Conservation (phyloP, 306 rosid genomes). For the Casuarina cunninghamiana region DNA sequence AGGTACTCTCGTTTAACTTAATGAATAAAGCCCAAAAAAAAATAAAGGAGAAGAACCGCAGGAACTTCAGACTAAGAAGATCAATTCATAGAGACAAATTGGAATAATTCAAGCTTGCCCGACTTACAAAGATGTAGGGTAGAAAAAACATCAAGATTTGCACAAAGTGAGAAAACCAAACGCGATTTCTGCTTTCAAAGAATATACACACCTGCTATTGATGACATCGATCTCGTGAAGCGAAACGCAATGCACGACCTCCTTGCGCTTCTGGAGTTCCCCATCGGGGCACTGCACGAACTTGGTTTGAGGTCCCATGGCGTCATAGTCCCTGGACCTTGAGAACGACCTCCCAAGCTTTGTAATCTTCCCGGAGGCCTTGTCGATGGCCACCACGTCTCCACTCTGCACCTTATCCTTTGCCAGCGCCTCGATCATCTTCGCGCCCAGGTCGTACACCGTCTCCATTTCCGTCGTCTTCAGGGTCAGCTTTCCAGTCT, state of each 20-base stretch:
- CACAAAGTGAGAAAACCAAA: not conserved
- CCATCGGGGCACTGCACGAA: slow-evolving; percentile 98
- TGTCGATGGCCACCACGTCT: slow-evolving; percentile 66
- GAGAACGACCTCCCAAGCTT: slow-evolving; percentile 94
- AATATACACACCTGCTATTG: slow-evolving; percentile 75
- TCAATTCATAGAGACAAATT: not conserved
- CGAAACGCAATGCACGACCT: slow-evolving; percentile 94
- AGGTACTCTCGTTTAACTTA: not conserved
- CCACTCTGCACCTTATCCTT: slow-evolving; percentile 97
- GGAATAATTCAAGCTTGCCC: not conserved
- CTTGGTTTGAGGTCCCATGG: slow-evolving; percentile 88
- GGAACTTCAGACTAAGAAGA: not conserved
- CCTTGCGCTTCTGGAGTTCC: slow-evolving; percentile 98
- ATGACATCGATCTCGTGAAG: slow-evolving; percentile 99
- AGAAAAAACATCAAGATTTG: not conserved
- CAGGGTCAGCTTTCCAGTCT: slow-evolving; percentile 85
- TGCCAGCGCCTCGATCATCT: slow-evolving; percentile 91
- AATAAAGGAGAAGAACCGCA: not conserved
- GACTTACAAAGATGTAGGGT: no score
- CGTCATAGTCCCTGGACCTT: slow-evolving; percentile 92
- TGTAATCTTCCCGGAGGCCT: slow-evolving; percentile 89
- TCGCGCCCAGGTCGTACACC: slow-evolving; percentile 91
- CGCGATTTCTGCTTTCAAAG: not conserved
- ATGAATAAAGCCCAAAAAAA: not conserved
- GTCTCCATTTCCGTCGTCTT: slow-evolving; percentile 99